phyloP scores from a whole-genome alignment of 108 stramenopile genomes.

The Epithemia pelagica region DNA sequence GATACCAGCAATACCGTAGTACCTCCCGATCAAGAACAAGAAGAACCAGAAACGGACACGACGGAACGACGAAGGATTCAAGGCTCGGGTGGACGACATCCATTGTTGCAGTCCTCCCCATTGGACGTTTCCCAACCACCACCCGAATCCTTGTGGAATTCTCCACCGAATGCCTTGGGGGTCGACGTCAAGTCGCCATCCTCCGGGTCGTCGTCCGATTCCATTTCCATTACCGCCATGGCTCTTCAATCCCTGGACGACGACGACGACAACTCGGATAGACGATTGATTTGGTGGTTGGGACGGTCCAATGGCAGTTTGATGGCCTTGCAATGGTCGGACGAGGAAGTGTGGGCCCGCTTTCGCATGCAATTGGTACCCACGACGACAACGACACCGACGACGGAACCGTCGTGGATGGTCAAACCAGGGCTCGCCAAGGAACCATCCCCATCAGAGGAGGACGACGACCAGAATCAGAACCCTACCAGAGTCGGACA shows the following conservation, averaged over 20 bases:
- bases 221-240: neutral
- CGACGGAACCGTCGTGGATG: neutral
- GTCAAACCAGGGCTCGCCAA: neutral
- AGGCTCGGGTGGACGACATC: neutral
- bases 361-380: neutral
- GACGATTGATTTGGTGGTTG: neutral
- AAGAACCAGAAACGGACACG: neutral
- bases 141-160: neutral
- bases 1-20: slow-evolving; percentile 4
- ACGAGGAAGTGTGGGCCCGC: neutral
- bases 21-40: neutral
- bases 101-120: neutral
- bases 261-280: neutral
- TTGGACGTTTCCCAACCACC: neutral
- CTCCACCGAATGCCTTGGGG: neutral
- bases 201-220: neutral
- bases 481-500: no score
- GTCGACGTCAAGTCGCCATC: neutral
- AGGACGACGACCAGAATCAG: neutral
- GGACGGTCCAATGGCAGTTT: neutral
- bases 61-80: neutral
- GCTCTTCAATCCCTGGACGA: neutral
- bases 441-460: neutral
- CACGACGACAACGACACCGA: neutral
- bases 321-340: neutral